Base-by-base conservation (phyloP, 306 rosid species). In the Pyrus betulifolia region DNA sequence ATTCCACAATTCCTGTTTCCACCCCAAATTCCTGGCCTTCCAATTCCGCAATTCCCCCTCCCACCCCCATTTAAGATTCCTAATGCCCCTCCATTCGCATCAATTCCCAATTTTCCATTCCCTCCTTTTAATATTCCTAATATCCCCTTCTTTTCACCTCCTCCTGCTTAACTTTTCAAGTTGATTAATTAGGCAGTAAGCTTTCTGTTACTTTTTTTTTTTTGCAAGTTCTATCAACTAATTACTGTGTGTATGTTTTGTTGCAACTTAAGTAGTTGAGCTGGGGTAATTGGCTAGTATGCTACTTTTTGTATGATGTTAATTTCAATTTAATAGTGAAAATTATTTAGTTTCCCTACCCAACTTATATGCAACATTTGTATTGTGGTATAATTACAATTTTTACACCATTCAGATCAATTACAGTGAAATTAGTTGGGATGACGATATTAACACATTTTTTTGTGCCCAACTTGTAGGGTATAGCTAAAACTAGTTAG, bases 41-140 rank as follows among this genome's bases (percentile, higher is more conserved):
- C 52, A 8, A 25, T 60, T 17, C 58, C 77, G 6, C 49, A 23
- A 19, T 27, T 74, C 52, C 33, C 76, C 54, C 54, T 54, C 18
- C 5, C 75, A 55, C 76, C 76, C 6, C 66, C 40, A 35, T 35
- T 35, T 35, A 9, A 46, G 18, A 46, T 58, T n/a, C 67, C 76
- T 35, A 35, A 35, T 35, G 9, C 52, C 13, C n/a, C 33, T 73
- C 49, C 35, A 22, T 25, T 38, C 54, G 68, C 19, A 22, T 35
- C 30, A 38, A 13, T 35, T 45, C 67, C 66, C 14, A 35, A 14
- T 10, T 33, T 72, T 14, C 55, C 66, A 69, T 13, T 46, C 55
- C 80, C 80, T 42, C 67, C 76, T 60, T 45, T 70, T 70, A 78
- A 31, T 18, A 38, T 76, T 58, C 71, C 76, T n/a, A 46, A 61